Evolutionary conservation across 2,329 filamentous ascomycete species (phyloP).

Genomic region (Neoscytalidium dimidiatum): DNA sequence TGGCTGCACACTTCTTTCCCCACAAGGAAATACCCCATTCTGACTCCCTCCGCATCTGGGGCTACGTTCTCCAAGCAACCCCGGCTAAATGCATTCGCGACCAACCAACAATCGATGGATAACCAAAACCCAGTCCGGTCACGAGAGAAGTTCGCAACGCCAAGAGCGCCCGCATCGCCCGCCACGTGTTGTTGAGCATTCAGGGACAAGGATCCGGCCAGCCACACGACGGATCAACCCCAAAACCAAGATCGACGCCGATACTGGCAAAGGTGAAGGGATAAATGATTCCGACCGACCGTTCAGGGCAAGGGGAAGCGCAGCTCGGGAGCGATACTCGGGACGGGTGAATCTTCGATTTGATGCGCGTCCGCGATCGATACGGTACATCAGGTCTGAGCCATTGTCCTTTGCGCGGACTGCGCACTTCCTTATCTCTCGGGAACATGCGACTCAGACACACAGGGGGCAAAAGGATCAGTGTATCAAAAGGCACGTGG

Average conservation of each 20-base stretch:
- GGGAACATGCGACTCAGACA: too few species aligned
- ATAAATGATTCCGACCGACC: not conserved
- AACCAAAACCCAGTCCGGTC: not conserved
- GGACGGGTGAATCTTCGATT: too few species aligned
- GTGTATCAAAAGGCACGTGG: too few species aligned
- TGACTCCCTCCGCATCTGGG: slow-evolving; percentile 1
- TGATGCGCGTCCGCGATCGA: too few species aligned
- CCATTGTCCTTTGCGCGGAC: too few species aligned
- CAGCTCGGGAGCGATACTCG: too few species aligned
- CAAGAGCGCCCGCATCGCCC: not conserved
- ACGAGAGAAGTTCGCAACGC: not conserved
- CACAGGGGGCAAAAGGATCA: too few species aligned
- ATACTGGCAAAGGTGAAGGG: not conserved
- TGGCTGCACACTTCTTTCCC: not conserved
- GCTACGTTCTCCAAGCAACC: not conserved
- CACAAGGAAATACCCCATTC: not conserved
- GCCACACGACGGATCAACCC: not conserved
- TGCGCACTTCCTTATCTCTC: too few species aligned
- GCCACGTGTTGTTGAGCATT: slow-evolving; percentile 5
- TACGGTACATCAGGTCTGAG: too few species aligned
- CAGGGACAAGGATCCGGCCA: not conserved
- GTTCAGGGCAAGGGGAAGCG: too few species aligned
- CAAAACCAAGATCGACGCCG: not conserved
- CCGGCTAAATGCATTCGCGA: not conserved
- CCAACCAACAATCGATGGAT: not conserved